Conservation (phyloP, 371 early-diverging fungal species). For the Sanchytrium tribonematis region DNA sequence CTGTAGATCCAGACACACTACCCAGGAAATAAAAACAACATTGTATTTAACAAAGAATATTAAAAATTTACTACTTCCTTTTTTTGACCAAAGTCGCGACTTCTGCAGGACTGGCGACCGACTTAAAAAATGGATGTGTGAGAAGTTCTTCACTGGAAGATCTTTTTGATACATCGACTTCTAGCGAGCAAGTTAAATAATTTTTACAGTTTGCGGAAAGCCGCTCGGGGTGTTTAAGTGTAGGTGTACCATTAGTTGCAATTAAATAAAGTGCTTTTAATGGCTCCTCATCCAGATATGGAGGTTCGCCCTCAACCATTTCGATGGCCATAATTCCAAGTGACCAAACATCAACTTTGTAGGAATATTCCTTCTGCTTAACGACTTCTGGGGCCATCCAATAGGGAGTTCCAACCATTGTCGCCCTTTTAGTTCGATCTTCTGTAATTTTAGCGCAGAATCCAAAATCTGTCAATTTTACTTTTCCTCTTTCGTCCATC, state of each 20-base stretch:
- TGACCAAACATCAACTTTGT: constrained; percentile 76
- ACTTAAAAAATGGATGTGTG: too few relatives aligned
- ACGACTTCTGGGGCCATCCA: constrained; percentile 68
- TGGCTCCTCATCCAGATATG: constrained; percentile 14
- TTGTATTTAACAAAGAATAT: too few relatives aligned
- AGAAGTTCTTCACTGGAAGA: constrained; percentile 57
- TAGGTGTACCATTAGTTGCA: constrained; percentile 30
- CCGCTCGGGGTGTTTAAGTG: constrained; percentile 52
- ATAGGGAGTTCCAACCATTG: constrained; percentile 87
- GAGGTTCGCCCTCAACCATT: constrained; percentile 10
- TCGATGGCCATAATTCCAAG: constrained; percentile 16
- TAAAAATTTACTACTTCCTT: too few relatives aligned
- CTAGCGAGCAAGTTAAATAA: constrained; percentile 57
- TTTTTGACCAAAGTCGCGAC: too few relatives aligned
- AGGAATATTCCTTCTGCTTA: constrained; percentile 60
- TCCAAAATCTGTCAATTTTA: constrained; percentile 86
- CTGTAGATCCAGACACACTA: too few relatives aligned
- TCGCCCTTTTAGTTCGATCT: constrained; percentile 56
- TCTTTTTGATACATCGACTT: constrained; percentile 59
- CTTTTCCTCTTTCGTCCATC: constrained; percentile 49
- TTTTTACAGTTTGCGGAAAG: constrained; percentile 50
- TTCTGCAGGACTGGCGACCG: too few relatives aligned
- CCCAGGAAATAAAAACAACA: too few relatives aligned
- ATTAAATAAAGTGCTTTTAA: constrained; percentile 5
- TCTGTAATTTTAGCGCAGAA: constrained; percentile 75